phyloP scores from a whole-genome alignment of 768 basidiomycete genomes.

The Coprinopsis sp. region DNA sequence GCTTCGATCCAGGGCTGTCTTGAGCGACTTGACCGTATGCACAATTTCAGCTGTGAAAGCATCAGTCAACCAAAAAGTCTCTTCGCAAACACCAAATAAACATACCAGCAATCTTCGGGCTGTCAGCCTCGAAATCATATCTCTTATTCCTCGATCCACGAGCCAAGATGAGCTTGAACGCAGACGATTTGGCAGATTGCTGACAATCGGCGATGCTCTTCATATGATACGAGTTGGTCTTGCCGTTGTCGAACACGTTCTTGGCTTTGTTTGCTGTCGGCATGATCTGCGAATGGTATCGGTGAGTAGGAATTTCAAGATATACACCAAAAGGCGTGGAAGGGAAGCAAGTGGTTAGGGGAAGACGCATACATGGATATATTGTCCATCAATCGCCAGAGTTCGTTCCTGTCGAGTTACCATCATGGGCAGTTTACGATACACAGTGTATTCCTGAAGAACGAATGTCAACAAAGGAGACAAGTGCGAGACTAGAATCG shows the following conservation, averaged over 20 bases:
- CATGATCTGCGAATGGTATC: conserved; percentile 60
- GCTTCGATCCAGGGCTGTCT: conserved; percentile 58
- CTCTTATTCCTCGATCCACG: conserved; percentile 75
- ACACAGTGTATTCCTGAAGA: conserved; percentile 80
- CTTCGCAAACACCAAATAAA: conserved; percentile 8
- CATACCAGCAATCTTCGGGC: conserved; percentile 71
- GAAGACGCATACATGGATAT: conserved; percentile 67
- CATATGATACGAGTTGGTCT: conserved; percentile 91
- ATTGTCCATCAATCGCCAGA: conserved; percentile 92
- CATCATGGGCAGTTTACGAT: conserved; percentile 92
- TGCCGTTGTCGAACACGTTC: conserved; percentile 83
- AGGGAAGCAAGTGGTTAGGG: background rate
- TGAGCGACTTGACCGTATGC: conserved; percentile 62
- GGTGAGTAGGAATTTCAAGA: background rate
- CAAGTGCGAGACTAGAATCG: background rate
- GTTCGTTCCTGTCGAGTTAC: conserved; percentile 87
- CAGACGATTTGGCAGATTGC: conserved; percentile 73
- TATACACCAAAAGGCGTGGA: background rate
- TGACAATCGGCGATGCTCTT: conserved; percentile 81
- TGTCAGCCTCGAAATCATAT: conserved; percentile 97
- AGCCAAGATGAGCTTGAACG: conserved; percentile 88
- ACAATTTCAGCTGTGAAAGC: conserved; percentile 63
- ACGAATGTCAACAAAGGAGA: background rate
- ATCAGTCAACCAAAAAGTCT: background rate
- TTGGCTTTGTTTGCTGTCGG: conserved; percentile 74